Evolutionary conservation across 345 rosid species (phyloP).

Genomic region (Populus deltoides): DNA sequence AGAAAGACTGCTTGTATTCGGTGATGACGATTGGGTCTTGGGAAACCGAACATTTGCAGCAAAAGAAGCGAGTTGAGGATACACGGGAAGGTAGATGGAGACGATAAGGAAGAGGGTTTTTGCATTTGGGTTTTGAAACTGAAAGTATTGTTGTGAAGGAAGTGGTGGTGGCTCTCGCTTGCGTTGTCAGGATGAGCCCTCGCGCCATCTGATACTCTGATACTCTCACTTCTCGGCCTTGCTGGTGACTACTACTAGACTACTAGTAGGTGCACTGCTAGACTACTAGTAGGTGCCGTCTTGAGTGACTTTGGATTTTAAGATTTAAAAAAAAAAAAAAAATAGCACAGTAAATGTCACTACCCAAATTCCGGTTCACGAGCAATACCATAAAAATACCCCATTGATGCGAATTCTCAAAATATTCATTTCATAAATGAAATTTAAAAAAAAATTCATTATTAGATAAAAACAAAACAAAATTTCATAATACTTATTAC

Average conservation of each 20-base stretch:
- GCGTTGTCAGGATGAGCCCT: conserved; percentile 35
- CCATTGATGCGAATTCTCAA: too few relatives aligned
- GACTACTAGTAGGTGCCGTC: too few relatives aligned
- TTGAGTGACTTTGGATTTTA: too few relatives aligned
- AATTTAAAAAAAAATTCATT: too few relatives aligned
- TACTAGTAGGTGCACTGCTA: too few relatives aligned
- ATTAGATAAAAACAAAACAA: too few relatives aligned
- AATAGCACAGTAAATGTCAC: too few relatives aligned
- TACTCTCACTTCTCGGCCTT: background rate
- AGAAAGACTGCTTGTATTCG: conserved; percentile 52
- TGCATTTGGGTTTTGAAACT: conserved; percentile 23
- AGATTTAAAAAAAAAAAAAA: too few relatives aligned
- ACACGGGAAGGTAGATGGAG: background rate
- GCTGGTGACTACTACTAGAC: background rate
- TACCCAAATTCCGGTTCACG: too few relatives aligned
- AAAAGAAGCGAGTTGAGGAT: conserved; percentile 34
- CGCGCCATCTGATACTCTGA: conserved; percentile 42
- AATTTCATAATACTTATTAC: too few relatives aligned
- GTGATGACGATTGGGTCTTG: conserved; percentile 34
- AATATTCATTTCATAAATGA: too few relatives aligned
- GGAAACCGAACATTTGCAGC: conserved; percentile 36
- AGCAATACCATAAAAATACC: too few relatives aligned
- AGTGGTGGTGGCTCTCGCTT: conserved; percentile 32
- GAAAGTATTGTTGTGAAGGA: conserved; percentile 30
- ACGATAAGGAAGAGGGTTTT: conserved; percentile 23